These are phyloP conservation scores for Talaromyces adpressus DNA, from an alignment of 495 filamentous ascomycete genomes.

Conservation along the genomic window DNA sequence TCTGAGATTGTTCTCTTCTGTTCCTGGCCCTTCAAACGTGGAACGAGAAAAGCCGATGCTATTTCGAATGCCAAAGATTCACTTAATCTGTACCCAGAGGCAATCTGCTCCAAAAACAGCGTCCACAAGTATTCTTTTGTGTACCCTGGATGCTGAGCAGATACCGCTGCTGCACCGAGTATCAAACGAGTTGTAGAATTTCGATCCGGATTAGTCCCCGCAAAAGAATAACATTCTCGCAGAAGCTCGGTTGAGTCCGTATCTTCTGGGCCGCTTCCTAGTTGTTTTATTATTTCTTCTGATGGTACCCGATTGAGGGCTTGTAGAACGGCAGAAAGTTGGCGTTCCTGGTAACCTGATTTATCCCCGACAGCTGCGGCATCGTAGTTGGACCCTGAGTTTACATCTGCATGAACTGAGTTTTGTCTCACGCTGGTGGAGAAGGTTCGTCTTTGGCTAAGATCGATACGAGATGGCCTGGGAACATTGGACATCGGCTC, in stretches of 20 bases:
- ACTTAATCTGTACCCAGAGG: constrained; percentile 27
- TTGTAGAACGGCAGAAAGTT: not conserved
- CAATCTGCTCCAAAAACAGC: constrained; percentile 23
- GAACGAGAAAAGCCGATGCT: constrained; percentile 29
- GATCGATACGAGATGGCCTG: constrained; percentile 5
- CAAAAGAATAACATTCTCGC: constrained; percentile 3
- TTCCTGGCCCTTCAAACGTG: constrained; percentile 8
- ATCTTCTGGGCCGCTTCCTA: constrained; percentile 38
- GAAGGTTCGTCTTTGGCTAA: constrained; percentile 16
- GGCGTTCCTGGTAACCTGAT: not conserved
- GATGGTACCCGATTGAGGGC: not conserved
- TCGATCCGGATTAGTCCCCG: not conserved
- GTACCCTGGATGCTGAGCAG: constrained; percentile 29
- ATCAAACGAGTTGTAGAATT: constrained; percentile 1
- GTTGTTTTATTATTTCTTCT: constrained; percentile 11
- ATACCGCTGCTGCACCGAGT: constrained; percentile 2
- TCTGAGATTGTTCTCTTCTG: constrained; percentile 7
- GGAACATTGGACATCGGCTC: not conserved
- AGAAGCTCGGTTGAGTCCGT: constrained; percentile 42
- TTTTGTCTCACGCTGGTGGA: constrained; percentile 15
- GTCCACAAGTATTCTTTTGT: constrained; percentile 22
- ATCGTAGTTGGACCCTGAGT: constrained; percentile 5
- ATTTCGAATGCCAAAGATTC: constrained; percentile 27
- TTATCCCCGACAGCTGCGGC: not conserved
- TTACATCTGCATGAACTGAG: not conserved